Evolutionary conservation across 2,329 filamentous ascomycete genomes (phyloP).

Genomic region (Zopfia rhizophila): DNA sequence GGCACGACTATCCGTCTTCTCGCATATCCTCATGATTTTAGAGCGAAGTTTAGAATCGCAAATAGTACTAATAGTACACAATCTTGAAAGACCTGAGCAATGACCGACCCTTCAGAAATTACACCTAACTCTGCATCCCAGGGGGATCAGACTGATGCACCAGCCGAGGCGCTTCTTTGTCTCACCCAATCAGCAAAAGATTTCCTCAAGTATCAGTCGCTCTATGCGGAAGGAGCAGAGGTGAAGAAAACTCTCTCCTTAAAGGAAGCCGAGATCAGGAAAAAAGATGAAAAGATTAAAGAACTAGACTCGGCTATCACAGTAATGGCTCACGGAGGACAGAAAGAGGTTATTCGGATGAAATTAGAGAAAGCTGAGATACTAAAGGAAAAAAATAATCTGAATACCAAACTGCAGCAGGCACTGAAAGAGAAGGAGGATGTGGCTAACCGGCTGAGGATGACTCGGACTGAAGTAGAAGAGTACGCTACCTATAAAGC

Average conservation of each 20-base stretch:
- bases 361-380: conserved; percentile 2
- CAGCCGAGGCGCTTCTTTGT: conserved; percentile 1
- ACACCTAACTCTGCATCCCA: no score
- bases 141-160: background rate
- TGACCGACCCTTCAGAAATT: no score
- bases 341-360: conserved; percentile 4
- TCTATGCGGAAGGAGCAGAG: conserved; percentile 1
- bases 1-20: no score
- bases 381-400: background rate
- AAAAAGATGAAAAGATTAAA: conserved; percentile 4
- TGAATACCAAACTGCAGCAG: background rate
- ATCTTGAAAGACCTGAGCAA: no score
- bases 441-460: background rate
- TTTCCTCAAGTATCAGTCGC: conserved; percentile 3
- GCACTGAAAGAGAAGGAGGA: background rate
- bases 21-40: no score
- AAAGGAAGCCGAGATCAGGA: conserved; percentile 2
- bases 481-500: conserved; percentile 1
- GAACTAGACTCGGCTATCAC: conserved; percentile 3
- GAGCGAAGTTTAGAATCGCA: no score
- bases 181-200: conserved; percentile 1
- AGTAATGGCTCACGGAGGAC: conserved; percentile 1
- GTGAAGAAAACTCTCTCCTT: background rate
- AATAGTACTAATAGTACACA: no score
- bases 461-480: background rate